Evolutionary conservation across 331 rosid genomes (phyloP), one percentile per base, ranked within the genome.

Genomic region (Rhamnella rubrinervis): DNA sequence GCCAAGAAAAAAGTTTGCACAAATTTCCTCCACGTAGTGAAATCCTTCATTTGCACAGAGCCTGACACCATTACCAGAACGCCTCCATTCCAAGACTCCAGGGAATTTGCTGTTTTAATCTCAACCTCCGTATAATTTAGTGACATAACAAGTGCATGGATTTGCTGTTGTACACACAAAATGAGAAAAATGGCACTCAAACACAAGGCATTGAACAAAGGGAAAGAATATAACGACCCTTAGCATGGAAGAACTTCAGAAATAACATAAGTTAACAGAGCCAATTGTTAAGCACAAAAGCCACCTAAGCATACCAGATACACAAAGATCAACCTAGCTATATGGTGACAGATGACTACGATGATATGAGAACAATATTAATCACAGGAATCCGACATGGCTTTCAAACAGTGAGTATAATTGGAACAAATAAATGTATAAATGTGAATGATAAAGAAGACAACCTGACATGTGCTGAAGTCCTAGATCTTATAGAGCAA

Each of bases 71-170:
- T 84, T 68, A 91, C 95, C 67, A 93, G 49, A 72, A 91, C 93
- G 66, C 98, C 98, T 59, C 92, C 96, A 69, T 85, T 87, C 98
- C 97, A 93, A 38, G 98, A 93, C 73, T 93, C 98, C 77, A 89
- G 70, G 66, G 97, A 85, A 55, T 91, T 86, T 8, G 80, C 92
- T 5, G 97, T 85, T 87, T 86, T 87, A 80, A 93, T 89, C 87
- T 93, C 98, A 75, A 88, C 78, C 78, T 93, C 97, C 64, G 90
- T 77, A 76, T 80, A 89, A 64, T 72, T 78, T 28, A 93, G 87
- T 19, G 98, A 88, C 98, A 93, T 93, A 63, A 93, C 83, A 71
- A 93, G 81, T 26, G 88, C 53, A 74, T 91, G 96, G 81, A 93
- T 93, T 91, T 93, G 98, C 98, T 93, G 97, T 70, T 73, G 68